These are phyloP conservation scores for Omphalea diandra DNA, from an alignment of 441 rosid species.

Conservation along the genomic window DNA sequence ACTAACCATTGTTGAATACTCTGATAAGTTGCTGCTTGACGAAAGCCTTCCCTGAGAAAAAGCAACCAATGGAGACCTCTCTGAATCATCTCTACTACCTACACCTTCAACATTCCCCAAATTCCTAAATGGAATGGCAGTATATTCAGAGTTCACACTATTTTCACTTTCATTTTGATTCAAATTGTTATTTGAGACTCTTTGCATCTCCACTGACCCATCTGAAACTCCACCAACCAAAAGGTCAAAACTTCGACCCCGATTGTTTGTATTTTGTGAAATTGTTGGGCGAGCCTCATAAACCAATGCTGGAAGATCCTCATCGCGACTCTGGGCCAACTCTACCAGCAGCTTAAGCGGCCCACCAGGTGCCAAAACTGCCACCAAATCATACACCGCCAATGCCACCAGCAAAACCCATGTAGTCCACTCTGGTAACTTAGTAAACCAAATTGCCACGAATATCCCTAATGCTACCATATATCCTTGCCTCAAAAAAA, in stretches of 20 bases:
- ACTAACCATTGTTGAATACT: slow-evolving; percentile 42
- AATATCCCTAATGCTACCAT: slow-evolving; percentile 86
- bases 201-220: slow-evolving; percentile 78
- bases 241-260: slow-evolving; percentile 47
- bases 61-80: slow-evolving; percentile 49
- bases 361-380: slow-evolving; percentile 95
- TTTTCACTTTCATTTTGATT: slow-evolving; percentile 32
- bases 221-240: slow-evolving; percentile 67
- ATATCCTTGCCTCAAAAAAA: slow-evolving; percentile 74
- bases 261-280: slow-evolving; percentile 36
- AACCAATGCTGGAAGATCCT: slow-evolving; percentile 92
- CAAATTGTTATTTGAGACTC: slow-evolving; percentile 35
- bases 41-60: slow-evolving; percentile 36
- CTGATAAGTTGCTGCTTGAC: slow-evolving; percentile 46
- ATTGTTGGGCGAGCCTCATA: slow-evolving; percentile 91
- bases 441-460: slow-evolving; percentile 93
- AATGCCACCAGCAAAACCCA: slow-evolving; percentile 84
- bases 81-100: slow-evolving; percentile 42
- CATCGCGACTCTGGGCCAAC: slow-evolving; percentile 82
- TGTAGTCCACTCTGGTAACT: slow-evolving; percentile 94
- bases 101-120: slow-evolving; percentile 34
- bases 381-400: slow-evolving; percentile 87
- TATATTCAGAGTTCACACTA: slow-evolving; percentile 27
- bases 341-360: slow-evolving; percentile 93
- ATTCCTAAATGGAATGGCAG: slow-evolving; percentile 31